Evolutionary conservation across 1,284 basidiomycete species (phyloP), one percentile per base, ranked within the genome.

Genomic region (Cryptococcus deneoformans): DNA sequence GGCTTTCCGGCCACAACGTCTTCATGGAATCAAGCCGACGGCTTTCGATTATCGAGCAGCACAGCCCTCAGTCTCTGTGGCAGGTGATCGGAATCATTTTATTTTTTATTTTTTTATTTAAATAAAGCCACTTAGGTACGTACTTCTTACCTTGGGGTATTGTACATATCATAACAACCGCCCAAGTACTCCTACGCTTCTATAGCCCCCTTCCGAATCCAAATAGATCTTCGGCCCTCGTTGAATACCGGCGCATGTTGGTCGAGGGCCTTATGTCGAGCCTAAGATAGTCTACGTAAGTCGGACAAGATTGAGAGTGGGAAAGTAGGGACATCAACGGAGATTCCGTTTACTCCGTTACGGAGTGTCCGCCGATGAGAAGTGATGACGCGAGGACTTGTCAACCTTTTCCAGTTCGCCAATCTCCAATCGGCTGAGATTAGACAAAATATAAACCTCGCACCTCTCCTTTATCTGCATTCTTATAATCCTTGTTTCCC

Each of bases 141-240:
- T 20, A 20, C 20, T 20, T 20, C 2, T 20, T 20, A 20, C 20
- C 20, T 20, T 20, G 20, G 20, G 20, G 20, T 20, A 20, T 2
- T 1, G 20, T 20, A 93, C 55, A 96, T 92, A 1, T 93, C 0
- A 85, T 96, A 46, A 83, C 97, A 51, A 92, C 89, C 14, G 90
- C 88, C 0, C 92, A 20, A 20, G 20, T 20, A 20, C 20, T 20
- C 94, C 0, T 40, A 83, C 4, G 67, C 72, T 6, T 78, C 81
- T 44, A 85, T 93, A 42, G 72, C 82, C 0, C 0, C 78, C 10
- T 81, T 98, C 51, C 97, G 87, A 70, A 80, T 82, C 1, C 85
- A 87, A 20, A 20, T 20, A 20, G 61, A 90, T 99, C 54, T 85
- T 87, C 0, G 86, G 85, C 20, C 20, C 20, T 20, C 36, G 81